Evolutionary conservation across 306 rosid species (phyloP), one percentile per base, ranked within the genome.

Genomic region (Cicer judaicum): DNA sequence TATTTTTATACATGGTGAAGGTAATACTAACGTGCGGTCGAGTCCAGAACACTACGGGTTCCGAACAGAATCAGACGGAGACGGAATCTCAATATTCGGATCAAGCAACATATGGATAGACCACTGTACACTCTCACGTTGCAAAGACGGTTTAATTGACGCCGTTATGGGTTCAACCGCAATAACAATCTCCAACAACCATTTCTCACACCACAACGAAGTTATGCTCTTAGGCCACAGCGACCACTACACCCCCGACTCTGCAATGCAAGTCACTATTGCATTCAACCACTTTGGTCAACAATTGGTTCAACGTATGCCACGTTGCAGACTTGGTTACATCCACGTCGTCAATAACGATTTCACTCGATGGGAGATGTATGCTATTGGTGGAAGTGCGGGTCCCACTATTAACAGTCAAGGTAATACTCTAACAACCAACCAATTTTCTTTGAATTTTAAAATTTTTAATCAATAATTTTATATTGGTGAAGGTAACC

Each of bases 211-310:
- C 64, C 98, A 93, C 78, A 85, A 93, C 63, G 96, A 93, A 60
- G 97, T 93, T 4, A 93, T 93, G 98, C 46, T 93, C 1, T 12
- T 93, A 40, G 98, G 98, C 7, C 98, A 93, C 77, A 90, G 96
- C 62, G 98, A 93, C 16, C 77, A 59, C 12, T 93, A 93, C 82
- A 24, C 39, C 1, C 92, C 90, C 0, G 98, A 93, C 76, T 66
- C 89, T 0, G 92, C 87, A 1, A 93, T 93, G 98, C 93, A 91
- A 65, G 98, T 89, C 1, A 93, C 98, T 1, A 87, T 93, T 3
- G 98, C 98, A 11, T 93, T 93, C 84, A 93, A 93, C 77, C 98
- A 88, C 73, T 93, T 93, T 10, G 97, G 98, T 0, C 89, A 91
- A 36, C 41, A 83, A 4, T 86, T 93, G 2, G 92, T 93, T 7